These are phyloP conservation scores for Corylus avellana DNA, from an alignment of 306 rosid species.

Conservation along the genomic window DNA sequence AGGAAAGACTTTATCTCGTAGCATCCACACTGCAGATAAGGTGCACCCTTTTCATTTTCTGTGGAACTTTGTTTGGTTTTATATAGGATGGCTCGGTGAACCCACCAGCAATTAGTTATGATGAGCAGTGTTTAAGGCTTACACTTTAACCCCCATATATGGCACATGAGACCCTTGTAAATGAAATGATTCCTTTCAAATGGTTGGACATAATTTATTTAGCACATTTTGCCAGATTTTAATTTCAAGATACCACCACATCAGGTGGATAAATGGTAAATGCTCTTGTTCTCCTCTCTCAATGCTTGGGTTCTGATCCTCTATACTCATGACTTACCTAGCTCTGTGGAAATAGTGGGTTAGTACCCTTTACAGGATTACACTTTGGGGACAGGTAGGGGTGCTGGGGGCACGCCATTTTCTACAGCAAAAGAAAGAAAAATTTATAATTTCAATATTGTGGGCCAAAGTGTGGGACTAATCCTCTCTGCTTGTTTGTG, in stretches of 20 bases:
- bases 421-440: background rate
- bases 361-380: background rate
- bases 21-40: conserved; percentile 46
- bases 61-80: background rate
- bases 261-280: background rate
- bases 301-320: background rate
- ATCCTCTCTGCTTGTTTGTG: conserved; percentile 8
- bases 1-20: conserved; percentile 44
- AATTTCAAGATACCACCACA: background rate
- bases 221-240: background rate
- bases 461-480: background rate
- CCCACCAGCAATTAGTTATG: conserved; percentile 6
- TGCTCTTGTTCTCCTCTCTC: background rate
- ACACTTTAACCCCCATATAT: conserved; percentile 13
- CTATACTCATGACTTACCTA: background rate
- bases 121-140: conserved; percentile 2
- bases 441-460: background rate
- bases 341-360: background rate
- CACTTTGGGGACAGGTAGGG: background rate
- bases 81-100: background rate
- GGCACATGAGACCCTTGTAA: background rate
- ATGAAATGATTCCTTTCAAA: conserved; percentile 18
- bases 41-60: conserved; percentile 38
- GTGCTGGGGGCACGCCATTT: background rate
- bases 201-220: background rate